Conservation (phyloP, 352 stramenopile genomes). For the Albugo laibachii region DNA sequence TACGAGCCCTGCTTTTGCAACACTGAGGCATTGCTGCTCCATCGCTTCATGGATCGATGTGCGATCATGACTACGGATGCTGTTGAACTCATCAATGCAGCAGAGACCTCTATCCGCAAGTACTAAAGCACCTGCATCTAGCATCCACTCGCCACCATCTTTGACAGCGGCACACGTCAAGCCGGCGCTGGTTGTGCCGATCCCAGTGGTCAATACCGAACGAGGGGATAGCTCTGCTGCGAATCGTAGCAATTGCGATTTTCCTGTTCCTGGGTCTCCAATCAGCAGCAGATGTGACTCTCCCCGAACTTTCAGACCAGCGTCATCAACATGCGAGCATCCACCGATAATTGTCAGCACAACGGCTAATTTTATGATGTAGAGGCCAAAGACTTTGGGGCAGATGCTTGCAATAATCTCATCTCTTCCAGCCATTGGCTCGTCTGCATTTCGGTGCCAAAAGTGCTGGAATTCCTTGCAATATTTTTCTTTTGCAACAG, state of each 20-base stretch:
- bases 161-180: conserved; percentile 94
- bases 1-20: conserved; percentile 94
- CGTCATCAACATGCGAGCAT: conserved; percentile 42
- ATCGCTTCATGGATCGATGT: conserved; percentile 94
- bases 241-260: conserved; percentile 94
- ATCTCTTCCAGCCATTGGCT: conserved; percentile 57
- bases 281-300: conserved; percentile 77
- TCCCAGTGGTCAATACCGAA: conserved; percentile 91
- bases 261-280: conserved; percentile 64
- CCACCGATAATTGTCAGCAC: conserved; percentile 87
- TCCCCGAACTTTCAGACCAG: conserved; percentile 55
- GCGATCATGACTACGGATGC: conserved; percentile 85
- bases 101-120: conserved; percentile 83
- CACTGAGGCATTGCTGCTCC: conserved; percentile 95
- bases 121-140: conserved; percentile 91
- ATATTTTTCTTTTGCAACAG: conserved; percentile 58
- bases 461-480: conserved; percentile 83
- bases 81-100: conserved; percentile 97
- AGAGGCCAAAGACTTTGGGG: conserved; percentile 88
- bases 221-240: conserved; percentile 85
- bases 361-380: conserved; percentile 84
- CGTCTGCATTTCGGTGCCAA: conserved; percentile 39
- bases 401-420: conserved; percentile 87
- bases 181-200: conserved; percentile 90
- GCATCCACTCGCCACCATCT: conserved; percentile 88